These are phyloP conservation scores for Quaeritorhiza haematococci DNA, from an alignment of 371 early-diverging fungal species.

Conservation along the genomic window DNA sequence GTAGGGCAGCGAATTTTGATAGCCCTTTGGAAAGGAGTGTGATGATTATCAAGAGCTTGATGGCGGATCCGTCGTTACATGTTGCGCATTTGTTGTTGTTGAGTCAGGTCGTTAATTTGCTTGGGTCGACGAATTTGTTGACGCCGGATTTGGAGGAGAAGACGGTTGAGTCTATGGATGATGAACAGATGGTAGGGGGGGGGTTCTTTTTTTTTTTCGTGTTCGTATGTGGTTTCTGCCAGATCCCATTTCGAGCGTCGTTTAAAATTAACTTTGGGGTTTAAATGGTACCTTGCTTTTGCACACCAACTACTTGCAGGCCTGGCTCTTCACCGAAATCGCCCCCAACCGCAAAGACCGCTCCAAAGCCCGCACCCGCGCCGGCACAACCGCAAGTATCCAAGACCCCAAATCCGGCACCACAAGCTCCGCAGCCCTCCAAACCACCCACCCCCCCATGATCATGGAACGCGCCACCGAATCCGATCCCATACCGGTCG, in stretches of 20 bases:
- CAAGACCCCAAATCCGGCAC: too few relatives aligned
- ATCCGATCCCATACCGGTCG: too few relatives aligned
- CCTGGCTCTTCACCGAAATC: slow-evolving; percentile 44
- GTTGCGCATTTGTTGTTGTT: slow-evolving; percentile 30
- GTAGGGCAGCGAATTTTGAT: slow-evolving; percentile 41
- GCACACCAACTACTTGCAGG: slow-evolving; percentile 10
- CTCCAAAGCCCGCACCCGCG: too few relatives aligned
- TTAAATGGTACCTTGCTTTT: too few relatives aligned
- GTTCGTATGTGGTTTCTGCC: too few relatives aligned
- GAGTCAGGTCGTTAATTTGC: slow-evolving; percentile 29
- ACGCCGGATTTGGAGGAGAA: slow-evolving; percentile 45
- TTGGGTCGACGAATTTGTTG: slow-evolving; percentile 37
- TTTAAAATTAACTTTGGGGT: too few relatives aligned
- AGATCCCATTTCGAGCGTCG: too few relatives aligned
- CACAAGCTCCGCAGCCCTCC: too few relatives aligned
- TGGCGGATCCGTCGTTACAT: slow-evolving; percentile 40
- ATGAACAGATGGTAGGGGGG: slow-evolving; percentile 37
- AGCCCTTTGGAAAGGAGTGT: slow-evolving; percentile 46
- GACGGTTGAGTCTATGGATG: slow-evolving; percentile 31
- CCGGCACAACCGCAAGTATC: too few relatives aligned
- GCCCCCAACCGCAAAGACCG: too few relatives aligned
- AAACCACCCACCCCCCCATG: too few relatives aligned
- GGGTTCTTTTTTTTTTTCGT: neutral
- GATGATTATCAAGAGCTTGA: slow-evolving; percentile 34
- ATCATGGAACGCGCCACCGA: too few relatives aligned